These are phyloP conservation scores for Polygonum maritimum DNA, from an alignment of 148 eudicot species.

Conservation along the genomic window DNA sequence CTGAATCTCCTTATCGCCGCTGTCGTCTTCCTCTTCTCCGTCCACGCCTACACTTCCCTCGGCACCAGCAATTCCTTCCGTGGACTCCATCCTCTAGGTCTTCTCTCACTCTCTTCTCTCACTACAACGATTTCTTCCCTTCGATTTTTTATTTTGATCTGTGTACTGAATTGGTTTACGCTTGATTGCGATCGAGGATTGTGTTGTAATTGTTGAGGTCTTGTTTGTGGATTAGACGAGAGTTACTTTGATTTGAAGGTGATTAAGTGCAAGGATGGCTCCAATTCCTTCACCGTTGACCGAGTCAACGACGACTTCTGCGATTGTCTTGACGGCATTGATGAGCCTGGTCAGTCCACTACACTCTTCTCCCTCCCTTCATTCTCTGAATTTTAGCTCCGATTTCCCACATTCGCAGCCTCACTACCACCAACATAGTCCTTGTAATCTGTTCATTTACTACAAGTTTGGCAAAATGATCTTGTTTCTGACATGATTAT, in stretches of 20 bases:
- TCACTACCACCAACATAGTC: neutral
- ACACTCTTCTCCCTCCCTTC: neutral
- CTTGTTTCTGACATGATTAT: neutral
- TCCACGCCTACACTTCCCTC: slow-evolving; percentile 12
- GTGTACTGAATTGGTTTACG: neutral
- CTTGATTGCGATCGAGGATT: neutral
- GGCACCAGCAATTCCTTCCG: slow-evolving; percentile 22
- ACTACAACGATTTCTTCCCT: neutral
- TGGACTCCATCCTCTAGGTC: slow-evolving; percentile 76
- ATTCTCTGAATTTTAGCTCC: neutral
- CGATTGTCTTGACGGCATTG: slow-evolving; percentile 79
- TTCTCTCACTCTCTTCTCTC: neutral
- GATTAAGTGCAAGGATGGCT: slow-evolving; percentile 72
- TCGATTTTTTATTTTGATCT: neutral
- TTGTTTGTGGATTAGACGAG: slow-evolving; percentile 25
- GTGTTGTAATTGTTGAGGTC: neutral
- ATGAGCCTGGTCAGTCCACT: slow-evolving; percentile 59
- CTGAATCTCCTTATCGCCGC: neutral
- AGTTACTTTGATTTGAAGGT: slow-evolving; percentile 42
- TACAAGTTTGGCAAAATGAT: neutral
- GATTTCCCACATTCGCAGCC: neutral
- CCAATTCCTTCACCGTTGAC: slow-evolving; percentile 41
- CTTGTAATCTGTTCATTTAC: neutral
- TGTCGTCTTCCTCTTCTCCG: slow-evolving; percentile 3
- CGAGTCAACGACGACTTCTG: slow-evolving; percentile 74